A percentile compares a stretch with the other conserved stretches of the same genome.
phyloP scores from a whole-genome alignment of 495 filamentous ascomycete species.

The Neurospora tetrasperma region DNA sequence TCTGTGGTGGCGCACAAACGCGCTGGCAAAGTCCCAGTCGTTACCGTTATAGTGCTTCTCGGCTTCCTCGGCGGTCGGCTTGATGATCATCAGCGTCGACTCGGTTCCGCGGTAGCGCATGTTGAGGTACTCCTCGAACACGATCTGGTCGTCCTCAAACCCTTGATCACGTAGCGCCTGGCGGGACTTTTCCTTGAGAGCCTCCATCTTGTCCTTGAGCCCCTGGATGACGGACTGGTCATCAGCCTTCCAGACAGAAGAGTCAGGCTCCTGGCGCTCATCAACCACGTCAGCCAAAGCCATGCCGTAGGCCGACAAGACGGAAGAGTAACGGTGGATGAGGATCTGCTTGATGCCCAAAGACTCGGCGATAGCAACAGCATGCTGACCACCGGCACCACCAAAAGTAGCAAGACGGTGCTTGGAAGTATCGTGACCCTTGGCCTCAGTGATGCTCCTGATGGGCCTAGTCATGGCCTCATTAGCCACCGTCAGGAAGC shows the following conservation, averaged over 20 bases:
- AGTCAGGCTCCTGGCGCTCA: slow-evolving; percentile 84
- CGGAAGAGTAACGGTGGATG: slow-evolving; percentile 85
- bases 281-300: slow-evolving; percentile 91
- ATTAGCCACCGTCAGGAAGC: slow-evolving; percentile 88
- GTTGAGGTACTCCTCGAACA: slow-evolving; percentile 82
- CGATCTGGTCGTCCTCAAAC: slow-evolving; percentile 59
- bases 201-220: slow-evolving; percentile 47
- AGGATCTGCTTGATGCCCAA: slow-evolving; percentile 82
- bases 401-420: slow-evolving; percentile 89
- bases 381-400: slow-evolving; percentile 92
- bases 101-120: slow-evolving; percentile 84
- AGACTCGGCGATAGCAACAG: slow-evolving; percentile 85
- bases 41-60: slow-evolving; percentile 48
- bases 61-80: slow-evolving; percentile 47
- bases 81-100: slow-evolving; percentile 76
- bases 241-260: slow-evolving; percentile 58
- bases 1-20: slow-evolving; percentile 77
- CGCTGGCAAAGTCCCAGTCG: slow-evolving; percentile 70
- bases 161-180: slow-evolving; percentile 60
- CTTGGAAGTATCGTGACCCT: slow-evolving; percentile 83
- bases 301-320: slow-evolving; percentile 95
- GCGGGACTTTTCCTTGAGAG: slow-evolving; percentile 58
- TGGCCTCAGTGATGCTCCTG: slow-evolving; percentile 82
- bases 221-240: slow-evolving; percentile 39
- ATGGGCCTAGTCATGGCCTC: slow-evolving; percentile 95